Percentiles rank a stretch among this genome's conserved stretches.
Evolutionary conservation across 2,329 filamentous ascomycete genomes (phyloP).

Genomic region (Curvularia verruculosa): DNA sequence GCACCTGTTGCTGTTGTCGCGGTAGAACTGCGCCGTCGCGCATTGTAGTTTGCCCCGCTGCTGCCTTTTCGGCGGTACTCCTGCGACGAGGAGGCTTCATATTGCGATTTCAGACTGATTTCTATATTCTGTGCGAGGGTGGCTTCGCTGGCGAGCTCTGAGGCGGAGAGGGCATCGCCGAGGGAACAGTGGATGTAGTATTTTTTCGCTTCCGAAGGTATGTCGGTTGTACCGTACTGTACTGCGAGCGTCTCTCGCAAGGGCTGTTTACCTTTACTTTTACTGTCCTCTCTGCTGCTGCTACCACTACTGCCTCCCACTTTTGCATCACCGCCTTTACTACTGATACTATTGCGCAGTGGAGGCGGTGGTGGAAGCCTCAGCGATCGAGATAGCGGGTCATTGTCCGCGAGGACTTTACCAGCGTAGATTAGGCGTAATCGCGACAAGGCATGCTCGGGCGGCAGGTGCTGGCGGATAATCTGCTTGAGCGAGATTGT

Average conservation of each 20-base stretch:
- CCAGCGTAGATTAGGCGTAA: constrained; percentile 91
- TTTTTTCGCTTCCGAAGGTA: constrained; percentile 52
- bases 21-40: constrained; percentile 26
- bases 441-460: constrained; percentile 67
- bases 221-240: constrained; percentile 26
- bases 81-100: constrained; percentile 20
- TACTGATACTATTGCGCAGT: constrained; percentile 36
- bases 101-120: constrained; percentile 42
- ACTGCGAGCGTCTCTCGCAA: constrained; percentile 55
- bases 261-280: constrained; percentile 71
- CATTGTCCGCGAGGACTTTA: constrained; percentile 78
- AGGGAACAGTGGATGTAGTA: constrained; percentile 97
- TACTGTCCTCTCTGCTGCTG: constrained; percentile 34
- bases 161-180: constrained; percentile 70
- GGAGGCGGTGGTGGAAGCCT: constrained; percentile 65
- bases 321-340: constrained; percentile 20
- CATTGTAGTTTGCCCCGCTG: constrained; percentile 15
- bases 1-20: constrained; percentile 37
- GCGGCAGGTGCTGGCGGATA: constrained; percentile 74
- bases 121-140: constrained; percentile 50
- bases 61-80: constrained; percentile 24
- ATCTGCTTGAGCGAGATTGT: constrained; percentile 80
- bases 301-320: constrained; percentile 19
- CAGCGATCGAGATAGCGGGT: constrained; percentile 71
- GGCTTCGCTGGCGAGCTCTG: constrained; percentile 74